Evolutionary conservation across 2,329 filamentous ascomycete genomes (phyloP).

Genomic region (Emergomyces orientalis): DNA sequence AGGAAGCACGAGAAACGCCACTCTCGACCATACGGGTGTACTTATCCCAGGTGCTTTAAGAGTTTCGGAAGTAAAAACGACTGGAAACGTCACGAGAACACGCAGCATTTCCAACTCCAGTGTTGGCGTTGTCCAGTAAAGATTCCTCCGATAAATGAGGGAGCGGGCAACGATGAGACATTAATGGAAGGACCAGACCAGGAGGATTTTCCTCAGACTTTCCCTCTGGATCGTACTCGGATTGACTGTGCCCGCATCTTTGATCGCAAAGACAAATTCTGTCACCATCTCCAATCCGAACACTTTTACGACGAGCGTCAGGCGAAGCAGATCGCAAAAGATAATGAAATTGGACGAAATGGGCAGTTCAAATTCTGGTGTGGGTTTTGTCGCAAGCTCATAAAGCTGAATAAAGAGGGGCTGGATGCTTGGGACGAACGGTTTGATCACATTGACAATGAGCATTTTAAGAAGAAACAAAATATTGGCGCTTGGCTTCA

Average conservation of each 20-base stretch:
- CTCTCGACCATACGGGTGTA: constrained; percentile 72
- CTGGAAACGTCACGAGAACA: constrained; percentile 84
- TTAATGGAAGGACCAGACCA: constrained; percentile 1
- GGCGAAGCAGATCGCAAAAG: constrained; percentile 33
- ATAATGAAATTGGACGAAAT: constrained; percentile 54
- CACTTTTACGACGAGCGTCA: constrained; percentile 35
- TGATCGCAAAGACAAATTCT: constrained; percentile 51
- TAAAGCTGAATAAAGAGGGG: constrained; percentile 44
- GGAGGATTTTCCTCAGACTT: not conserved
- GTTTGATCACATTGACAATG: constrained; percentile 64
- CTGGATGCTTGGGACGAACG: constrained; percentile 51
- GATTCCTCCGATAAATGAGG: constrained; percentile 13
- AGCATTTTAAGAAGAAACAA: constrained; percentile 36
- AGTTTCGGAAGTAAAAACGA: constrained; percentile 87
- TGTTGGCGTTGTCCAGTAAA: constrained; percentile 55
- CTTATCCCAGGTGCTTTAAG: constrained; percentile 58
- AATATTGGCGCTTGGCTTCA: constrained; percentile 28
- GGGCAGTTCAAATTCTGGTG: constrained; percentile 70
- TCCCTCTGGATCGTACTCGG: not conserved
- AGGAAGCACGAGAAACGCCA: constrained; percentile 84
- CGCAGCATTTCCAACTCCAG: constrained; percentile 63
- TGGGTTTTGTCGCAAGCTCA: constrained; percentile 60
- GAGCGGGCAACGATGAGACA: constrained; percentile 17
- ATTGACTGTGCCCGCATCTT: constrained; percentile 50
- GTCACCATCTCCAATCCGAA: constrained; percentile 49